Percentiles rank a stretch among this genome's conserved stretches.
Evolutionary conservation across 2,329 filamentous ascomycete species (phyloP).

Genomic region (Sporothrix humicola): DNA sequence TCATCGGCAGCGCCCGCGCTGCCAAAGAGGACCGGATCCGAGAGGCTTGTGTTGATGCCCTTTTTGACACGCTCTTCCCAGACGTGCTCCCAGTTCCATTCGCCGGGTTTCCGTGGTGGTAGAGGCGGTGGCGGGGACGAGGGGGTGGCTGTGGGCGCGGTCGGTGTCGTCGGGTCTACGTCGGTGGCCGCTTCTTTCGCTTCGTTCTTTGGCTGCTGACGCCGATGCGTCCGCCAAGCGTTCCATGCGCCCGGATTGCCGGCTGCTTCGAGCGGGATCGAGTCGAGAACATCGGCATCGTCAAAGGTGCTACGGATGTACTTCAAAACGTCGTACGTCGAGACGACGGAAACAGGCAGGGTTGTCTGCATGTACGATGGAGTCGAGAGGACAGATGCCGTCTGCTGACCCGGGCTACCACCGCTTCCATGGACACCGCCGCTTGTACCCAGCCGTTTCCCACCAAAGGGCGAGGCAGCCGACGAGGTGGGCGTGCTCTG

Average conservation of each 20-base stretch:
- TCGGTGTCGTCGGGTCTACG: neutral
- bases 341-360: slow-evolving; percentile 50
- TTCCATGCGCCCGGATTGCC: slow-evolving; percentile 94
- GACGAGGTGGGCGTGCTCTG: slow-evolving; percentile 43
- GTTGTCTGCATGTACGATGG: slow-evolving; percentile 51
- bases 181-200: neutral
- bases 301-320: slow-evolving; percentile 87
- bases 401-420: slow-evolving; percentile 36
- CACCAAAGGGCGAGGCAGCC: slow-evolving; percentile 38
- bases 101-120: slow-evolving; percentile 62
- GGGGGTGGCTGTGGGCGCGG: neutral
- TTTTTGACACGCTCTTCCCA: slow-evolving; percentile 90
- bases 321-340: slow-evolving; percentile 71
- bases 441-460: slow-evolving; percentile 9
- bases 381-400: slow-evolving; percentile 35
- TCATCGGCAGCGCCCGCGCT: slow-evolving; percentile 68
- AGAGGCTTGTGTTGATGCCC: slow-evolving; percentile 75
- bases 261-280: slow-evolving; percentile 77
- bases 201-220: slow-evolving; percentile 42
- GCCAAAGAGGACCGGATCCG: slow-evolving; percentile 80
- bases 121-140: neutral
- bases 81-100: slow-evolving; percentile 98
- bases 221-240: slow-evolving; percentile 80
- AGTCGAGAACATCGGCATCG: slow-evolving; percentile 76
- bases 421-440: neutral